Evolutionary conservation across 2,329 filamentous ascomycete species (phyloP).

Genomic region (Fusarium sp.): DNA sequence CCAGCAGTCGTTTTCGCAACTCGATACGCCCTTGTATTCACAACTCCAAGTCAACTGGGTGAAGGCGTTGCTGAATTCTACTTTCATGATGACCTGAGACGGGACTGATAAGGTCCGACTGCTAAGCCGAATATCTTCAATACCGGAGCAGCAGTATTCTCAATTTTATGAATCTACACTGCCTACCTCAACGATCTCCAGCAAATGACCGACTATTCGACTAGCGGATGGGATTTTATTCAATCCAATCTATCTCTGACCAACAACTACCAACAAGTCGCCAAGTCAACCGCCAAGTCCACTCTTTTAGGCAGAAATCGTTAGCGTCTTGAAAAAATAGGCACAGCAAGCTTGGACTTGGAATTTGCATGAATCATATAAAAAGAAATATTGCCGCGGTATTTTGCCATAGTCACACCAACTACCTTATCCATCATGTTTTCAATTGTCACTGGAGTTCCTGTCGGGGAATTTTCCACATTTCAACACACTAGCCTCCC

Average conservation of each 20-base stretch:
- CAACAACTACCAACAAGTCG: neutral
- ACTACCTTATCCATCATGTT: neutral
- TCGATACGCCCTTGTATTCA: neutral
- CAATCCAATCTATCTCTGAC: neutral
- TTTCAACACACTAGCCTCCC: neutral
- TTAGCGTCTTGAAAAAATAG: neutral
- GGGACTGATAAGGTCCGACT: neutral
- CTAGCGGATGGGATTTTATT: no score
- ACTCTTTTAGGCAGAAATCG: neutral
- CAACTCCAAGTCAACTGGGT: neutral
- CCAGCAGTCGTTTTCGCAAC: neutral
- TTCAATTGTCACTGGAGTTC: neutral
- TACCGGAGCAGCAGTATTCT: neutral
- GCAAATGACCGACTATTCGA: no score
- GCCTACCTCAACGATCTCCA: neutral
- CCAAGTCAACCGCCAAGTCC: neutral
- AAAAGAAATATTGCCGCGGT: neutral
- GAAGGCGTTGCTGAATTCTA: rapidly evolving
- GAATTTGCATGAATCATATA: neutral
- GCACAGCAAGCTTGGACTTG: neutral
- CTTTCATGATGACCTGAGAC: neutral
- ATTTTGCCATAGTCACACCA: neutral
- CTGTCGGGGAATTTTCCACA: neutral
- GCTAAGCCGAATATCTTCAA: rapidly evolving
- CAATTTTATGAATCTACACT: neutral